A percentile compares a stretch with the other conserved stretches of the same genome.
These are phyloP conservation scores for Mycena sanguinolenta DNA, from an alignment of 768 basidiomycete genomes.

Conservation along the genomic window DNA sequence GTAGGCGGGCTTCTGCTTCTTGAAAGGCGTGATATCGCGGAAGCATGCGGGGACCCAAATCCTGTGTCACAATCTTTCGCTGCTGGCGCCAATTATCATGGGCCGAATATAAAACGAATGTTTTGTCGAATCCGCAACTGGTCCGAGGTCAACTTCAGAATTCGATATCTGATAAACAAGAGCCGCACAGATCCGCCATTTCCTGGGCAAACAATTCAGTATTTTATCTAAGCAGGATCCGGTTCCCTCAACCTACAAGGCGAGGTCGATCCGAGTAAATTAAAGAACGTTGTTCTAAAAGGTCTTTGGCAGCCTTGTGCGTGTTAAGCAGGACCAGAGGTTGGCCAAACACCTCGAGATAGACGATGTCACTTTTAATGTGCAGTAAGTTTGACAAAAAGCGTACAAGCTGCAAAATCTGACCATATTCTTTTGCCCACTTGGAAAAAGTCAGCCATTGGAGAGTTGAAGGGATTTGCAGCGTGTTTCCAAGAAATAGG, in stretches of 20 bases:
- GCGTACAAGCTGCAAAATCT: background rate
- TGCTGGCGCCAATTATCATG: conserved; percentile 10
- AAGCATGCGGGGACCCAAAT: background rate
- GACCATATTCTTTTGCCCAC: conserved; percentile 38
- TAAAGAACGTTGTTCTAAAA: conserved; percentile 44
- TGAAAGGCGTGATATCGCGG: conserved; percentile 9
- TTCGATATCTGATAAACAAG: background rate
- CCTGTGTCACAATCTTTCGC: conserved; percentile 8
- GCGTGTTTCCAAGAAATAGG: conserved; percentile 40
- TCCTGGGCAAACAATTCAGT: background rate
- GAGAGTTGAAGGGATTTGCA: conserved; percentile 21
- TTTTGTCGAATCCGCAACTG: conserved; percentile 7
- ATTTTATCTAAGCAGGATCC: background rate
- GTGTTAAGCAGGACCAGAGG: conserved; percentile 46
- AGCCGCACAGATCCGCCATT: conserved; percentile 7
- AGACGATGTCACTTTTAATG: conserved; percentile 28
- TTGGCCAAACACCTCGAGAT: conserved; percentile 23
- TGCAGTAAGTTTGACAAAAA: background rate
- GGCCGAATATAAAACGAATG: background rate
- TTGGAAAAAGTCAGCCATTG: conserved; percentile 39
- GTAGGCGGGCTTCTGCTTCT: conserved; percentile 2
- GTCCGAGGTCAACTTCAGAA: background rate
- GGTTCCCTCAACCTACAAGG: background rate
- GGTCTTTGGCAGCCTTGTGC: conserved; percentile 39
- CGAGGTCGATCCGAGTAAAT: conserved; percentile 49